Evolutionary conservation across 2,329 filamentous ascomycete species (phyloP).

Genomic region (Phialophora tarda): DNA sequence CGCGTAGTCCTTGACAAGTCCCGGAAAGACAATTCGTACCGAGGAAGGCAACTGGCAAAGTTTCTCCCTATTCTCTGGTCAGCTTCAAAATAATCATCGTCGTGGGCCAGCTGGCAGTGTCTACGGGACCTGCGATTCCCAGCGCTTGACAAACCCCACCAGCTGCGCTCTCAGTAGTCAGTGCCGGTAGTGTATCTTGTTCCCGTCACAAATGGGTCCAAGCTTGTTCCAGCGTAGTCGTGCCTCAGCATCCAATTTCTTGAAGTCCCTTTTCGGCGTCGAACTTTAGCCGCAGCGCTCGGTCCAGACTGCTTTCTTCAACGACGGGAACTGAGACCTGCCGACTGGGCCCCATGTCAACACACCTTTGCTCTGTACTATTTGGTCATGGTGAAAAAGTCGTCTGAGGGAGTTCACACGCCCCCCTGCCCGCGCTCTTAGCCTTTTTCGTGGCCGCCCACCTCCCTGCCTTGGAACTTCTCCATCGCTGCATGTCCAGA

Average conservation of each 20-base stretch:
- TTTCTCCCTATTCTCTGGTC: not conserved
- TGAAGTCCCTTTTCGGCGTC: constrained; percentile 29
- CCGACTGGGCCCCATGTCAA: constrained; percentile 27
- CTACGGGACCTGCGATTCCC: not conserved
- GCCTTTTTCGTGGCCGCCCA: not conserved
- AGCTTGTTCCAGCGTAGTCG: constrained; percentile 27
- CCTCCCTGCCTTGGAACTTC: constrained; percentile 15
- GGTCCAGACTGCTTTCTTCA: constrained; percentile 31
- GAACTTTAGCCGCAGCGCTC: constrained; percentile 32
- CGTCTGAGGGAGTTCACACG: not conserved
- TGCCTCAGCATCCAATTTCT: constrained; percentile 37
- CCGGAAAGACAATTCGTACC: not conserved
- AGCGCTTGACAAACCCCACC: constrained; percentile 4
- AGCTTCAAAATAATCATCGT: constrained; percentile 4
- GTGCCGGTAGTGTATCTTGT: not conserved
- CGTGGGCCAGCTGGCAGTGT: not conserved
- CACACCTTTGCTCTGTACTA: constrained; percentile 9
- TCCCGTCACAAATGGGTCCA: constrained; percentile 14
- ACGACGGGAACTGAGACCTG: constrained; percentile 26
- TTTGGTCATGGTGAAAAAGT: constrained; percentile 11
- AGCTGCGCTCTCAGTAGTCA: not conserved
- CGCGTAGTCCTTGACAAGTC: not conserved
- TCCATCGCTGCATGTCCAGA: constrained; percentile 11
- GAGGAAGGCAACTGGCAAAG: not conserved
- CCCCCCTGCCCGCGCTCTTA: not conserved